Evolutionary conservation across 148 eudicot species (phyloP), one percentile per base, ranked within the genome.

Genomic region (Fagopyrum homotropicum): DNA sequence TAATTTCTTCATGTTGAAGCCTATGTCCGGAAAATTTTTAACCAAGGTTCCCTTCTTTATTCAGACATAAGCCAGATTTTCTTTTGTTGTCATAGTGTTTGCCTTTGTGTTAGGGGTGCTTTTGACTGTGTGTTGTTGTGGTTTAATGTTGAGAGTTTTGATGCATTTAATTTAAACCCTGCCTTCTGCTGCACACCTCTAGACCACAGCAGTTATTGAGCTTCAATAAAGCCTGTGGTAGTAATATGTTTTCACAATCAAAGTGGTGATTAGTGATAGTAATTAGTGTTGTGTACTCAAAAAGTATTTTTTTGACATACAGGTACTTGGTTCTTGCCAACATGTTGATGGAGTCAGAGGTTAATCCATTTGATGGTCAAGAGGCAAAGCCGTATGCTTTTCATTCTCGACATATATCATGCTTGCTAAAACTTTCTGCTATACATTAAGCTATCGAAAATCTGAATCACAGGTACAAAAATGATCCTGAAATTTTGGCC

Each of bases 361-460:
- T 92, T 50, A 95, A 92, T 72, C 98, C 98, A n/a, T 94, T 95
- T 82, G 98, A 95, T 76, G 98, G 97, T 66, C 98, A 92, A 83
- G 98, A 95, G 82, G 98, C 98, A 51, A 95, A 95, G 82, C 98
- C 97, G 98, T 95, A 89, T 82, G 92, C 70, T 30, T 51, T 77
- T 56, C 49, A 30, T 77, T 60, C 45, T 61, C 30, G 77, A 7
- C 19, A 17, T 22, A 6, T 40, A 43, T 66, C 17, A 49, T 59
- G 9, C 17, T 83, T 4, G 49, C 51, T 78, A 43, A 6, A 64
- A 14, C 16, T 30, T 30, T 57, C 12, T 56, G 15, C 5, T 15
- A 56, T 43, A 26, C 10, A 61, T 61, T 26, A 61, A 10, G n/a
- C 55, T 19, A 22, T 47, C 40, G 74, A n/a, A 64, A 22, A 12